Evolutionary conservation across 768 basidiomycete species (phyloP).

Genomic region (Gloeopeniophorella convolvens): DNA sequence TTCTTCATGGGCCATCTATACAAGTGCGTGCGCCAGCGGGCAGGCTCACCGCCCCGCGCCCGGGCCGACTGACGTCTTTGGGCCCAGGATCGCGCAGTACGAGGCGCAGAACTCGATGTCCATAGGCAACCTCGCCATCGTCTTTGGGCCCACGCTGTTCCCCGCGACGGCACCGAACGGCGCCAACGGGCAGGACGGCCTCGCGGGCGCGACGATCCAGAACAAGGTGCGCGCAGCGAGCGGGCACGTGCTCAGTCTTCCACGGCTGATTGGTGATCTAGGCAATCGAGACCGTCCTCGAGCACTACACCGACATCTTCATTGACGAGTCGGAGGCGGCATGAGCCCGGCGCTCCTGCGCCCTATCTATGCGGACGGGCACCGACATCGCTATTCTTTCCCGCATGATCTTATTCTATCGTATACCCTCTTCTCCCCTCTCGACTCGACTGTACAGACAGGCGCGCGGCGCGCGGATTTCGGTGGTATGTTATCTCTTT

Average conservation of each 20-base stretch:
- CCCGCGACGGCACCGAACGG: constrained; percentile 50
- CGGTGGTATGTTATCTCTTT: constrained; percentile 12
- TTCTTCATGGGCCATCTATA: constrained; percentile 93
- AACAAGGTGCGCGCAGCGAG: constrained; percentile 45
- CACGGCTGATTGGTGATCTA: constrained; percentile 26
- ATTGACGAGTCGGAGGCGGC: constrained; percentile 70
- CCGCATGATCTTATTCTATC: constrained; percentile 8
- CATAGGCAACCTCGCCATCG: constrained; percentile 87
- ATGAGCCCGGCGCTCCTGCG: constrained; percentile 23
- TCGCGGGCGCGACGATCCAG: constrained; percentile 66
- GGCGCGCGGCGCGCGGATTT: constrained; percentile 7
- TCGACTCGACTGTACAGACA: background rate
- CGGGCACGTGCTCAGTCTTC: background rate
- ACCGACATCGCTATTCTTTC: constrained; percentile 18
- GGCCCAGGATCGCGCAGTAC: constrained; percentile 63
- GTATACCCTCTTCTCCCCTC: constrained; percentile 10
- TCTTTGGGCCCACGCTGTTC: constrained; percentile 97
- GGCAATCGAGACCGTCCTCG: constrained; percentile 94
- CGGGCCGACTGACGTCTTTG: background rate
- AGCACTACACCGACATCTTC: constrained; percentile 94
- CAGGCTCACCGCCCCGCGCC: background rate
- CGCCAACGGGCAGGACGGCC: constrained; percentile 37
- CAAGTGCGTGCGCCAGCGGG: constrained; percentile 43
- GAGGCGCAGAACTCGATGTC: constrained; percentile 87
- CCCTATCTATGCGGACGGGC: constrained; percentile 18